A percentile compares a stretch with the other conserved stretches of the same genome.
Conservation (phyloP, 805 yeast species). For the Teunomyces barrocoloradensis region DNA sequence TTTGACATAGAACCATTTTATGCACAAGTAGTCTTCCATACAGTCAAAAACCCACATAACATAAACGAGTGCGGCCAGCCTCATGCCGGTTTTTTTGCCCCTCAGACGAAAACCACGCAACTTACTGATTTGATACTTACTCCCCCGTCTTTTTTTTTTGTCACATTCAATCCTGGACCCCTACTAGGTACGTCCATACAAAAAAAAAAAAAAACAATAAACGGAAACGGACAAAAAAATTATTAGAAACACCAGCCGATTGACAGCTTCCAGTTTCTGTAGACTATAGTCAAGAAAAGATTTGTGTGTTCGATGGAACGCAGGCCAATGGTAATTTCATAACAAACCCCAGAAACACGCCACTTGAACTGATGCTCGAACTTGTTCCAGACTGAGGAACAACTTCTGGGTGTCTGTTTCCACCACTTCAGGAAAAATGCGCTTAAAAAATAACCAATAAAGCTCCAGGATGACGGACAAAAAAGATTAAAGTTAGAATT, state of each 20-base stretch:
- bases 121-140: too few relatives aligned
- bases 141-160: too few relatives aligned
- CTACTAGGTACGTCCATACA: too few relatives aligned
- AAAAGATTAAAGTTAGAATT: neutral
- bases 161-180: too few relatives aligned
- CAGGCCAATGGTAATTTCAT: neutral
- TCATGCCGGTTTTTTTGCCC: too few relatives aligned
- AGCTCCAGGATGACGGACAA: conserved; percentile 1
- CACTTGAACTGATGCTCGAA: neutral
- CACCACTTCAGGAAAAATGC: conserved; percentile 1
- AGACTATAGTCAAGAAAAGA: neutral
- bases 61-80: too few relatives aligned
- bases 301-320: neutral
- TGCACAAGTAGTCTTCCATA: neutral
- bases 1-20: neutral
- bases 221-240: too few relatives aligned
- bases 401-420: neutral
- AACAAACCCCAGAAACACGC: neutral
- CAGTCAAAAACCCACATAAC: neutral
- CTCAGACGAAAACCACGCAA: too few relatives aligned
- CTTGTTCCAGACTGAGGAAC: neutral
- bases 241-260: neutral
- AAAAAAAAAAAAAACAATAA: too few relatives aligned
- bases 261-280: neutral
- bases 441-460: neutral